Conservation (phyloP, 2,329 filamentous ascomycete genomes). For the Calonectria pseudoturangicola region DNA sequence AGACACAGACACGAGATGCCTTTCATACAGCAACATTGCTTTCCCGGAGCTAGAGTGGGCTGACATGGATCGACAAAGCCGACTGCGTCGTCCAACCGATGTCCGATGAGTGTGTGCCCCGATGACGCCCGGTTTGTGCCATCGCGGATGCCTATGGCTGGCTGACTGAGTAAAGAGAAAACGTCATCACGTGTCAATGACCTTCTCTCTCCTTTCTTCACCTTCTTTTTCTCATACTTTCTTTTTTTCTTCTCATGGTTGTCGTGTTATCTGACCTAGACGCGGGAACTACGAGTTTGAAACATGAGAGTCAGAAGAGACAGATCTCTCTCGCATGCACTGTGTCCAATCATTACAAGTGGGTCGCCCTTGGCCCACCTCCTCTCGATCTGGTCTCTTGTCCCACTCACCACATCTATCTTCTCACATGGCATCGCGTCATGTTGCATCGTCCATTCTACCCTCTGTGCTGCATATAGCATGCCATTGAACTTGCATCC, state of each 20-base stretch:
- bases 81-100: slow-evolving; percentile 2
- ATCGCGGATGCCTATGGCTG: not conserved
- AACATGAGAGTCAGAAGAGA: slow-evolving; percentile 20
- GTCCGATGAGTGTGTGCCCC: not conserved
- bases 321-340: slow-evolving; percentile 9
- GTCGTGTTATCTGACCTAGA: not conserved
- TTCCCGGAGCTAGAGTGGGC: slow-evolving; percentile 25
- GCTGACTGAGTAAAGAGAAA: not conserved
- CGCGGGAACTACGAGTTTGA: slow-evolving; percentile 13
- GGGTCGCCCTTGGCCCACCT: slow-evolving; percentile 28
- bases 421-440: slow-evolving; percentile 26
- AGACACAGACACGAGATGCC: slow-evolving; percentile 1
- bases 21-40: slow-evolving; percentile 24
- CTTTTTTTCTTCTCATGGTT: not conserved
- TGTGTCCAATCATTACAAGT: slow-evolving; percentile 28
- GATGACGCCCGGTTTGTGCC: not conserved
- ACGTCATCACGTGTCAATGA: slow-evolving; percentile 3
- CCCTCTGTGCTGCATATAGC: slow-evolving; percentile 12
- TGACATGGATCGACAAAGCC: slow-evolving; percentile 14
- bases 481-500: slow-evolving; percentile 23
- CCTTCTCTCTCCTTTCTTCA: not conserved
- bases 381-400: slow-evolving; percentile 36
- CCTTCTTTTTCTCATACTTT: not conserved
- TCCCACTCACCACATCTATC: slow-evolving; percentile 43
- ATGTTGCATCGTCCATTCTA: slow-evolving; percentile 10